Base-by-base conservation (phyloP, 208 protist genomes). In the Strigomonas culicis region DNA sequence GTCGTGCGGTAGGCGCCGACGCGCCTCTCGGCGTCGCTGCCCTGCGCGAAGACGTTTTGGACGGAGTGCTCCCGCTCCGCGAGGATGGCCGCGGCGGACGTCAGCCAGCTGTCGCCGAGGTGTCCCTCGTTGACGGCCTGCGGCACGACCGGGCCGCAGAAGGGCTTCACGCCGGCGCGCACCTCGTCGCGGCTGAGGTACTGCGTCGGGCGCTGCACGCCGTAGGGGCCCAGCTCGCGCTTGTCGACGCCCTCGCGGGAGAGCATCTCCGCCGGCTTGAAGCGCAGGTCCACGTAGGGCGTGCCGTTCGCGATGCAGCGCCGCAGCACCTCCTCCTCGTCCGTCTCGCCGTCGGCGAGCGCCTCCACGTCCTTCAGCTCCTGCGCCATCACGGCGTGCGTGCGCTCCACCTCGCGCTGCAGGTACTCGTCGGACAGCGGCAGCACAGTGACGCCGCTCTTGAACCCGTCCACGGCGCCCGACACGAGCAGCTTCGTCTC, bases 21-120 rank as follows among this genome's bases (percentile, higher is more conserved):
- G n/a, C 52, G 57, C 56, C 58, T 64, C 66, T 90, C 84, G 13
- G 71, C 61, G 7, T 43, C 2, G 15, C n/a, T 28, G 28, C n/a
- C 32, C 15, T 63, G 49, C 34, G 41, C n/a, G 21, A 80, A 80
- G n/a, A 74, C 28, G 39, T 47, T 53, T 34, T 66, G 58, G 25
- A 86, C 67, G 39, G 59, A 41, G 27, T 43, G n/a, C 52, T 69
- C 58, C 27, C 55, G 51, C 70, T 79, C 73, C 8, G 84, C 81
- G 19, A 85, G 52, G 15, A 72, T 62, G n/a, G 77, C 72, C 21
- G 67, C 34, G 13, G 86, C 66, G 36, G 75, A 75, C 47, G 74
- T 74, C 21, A 92, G 62, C 78, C 79, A 92, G 63, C 66, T 86
- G 77, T 92, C 81, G 24, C 80, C 84, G 34, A 89, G 76, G 51